phyloP scores from a whole-genome alignment of 163 green algal genomes.

The Trebouxiophyceae sp. region DNA sequence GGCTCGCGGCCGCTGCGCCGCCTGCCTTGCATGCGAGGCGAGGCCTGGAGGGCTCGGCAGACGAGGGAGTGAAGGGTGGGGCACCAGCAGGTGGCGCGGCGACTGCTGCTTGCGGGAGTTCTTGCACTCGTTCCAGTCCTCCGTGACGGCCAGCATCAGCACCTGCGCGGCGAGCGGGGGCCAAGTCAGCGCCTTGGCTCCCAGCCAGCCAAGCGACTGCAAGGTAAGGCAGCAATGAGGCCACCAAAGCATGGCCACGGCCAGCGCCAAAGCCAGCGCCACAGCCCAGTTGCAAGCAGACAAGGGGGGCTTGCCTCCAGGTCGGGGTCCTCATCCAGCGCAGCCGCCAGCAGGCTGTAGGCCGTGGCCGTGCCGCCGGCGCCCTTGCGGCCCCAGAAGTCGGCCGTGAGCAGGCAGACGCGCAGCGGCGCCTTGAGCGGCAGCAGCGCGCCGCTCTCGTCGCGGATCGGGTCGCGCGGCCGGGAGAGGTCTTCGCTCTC shows the following conservation, averaged over 20 bases:
- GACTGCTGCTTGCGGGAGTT: no score
- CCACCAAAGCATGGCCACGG: neutral
- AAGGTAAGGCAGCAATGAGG: neutral
- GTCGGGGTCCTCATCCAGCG: neutral
- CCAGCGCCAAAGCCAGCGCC: neutral
- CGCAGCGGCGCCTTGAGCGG: no score
- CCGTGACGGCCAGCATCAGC: neutral
- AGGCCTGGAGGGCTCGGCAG: no score
- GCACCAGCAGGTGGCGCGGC: no score
- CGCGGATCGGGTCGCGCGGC: no score
- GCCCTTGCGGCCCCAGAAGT: slow-evolving; percentile 16
- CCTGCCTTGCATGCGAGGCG: no score
- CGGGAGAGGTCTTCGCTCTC: no score
- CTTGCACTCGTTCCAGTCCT: neutral
- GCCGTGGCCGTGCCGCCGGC: slow-evolving; percentile 15
- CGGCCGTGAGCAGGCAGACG: slow-evolving; percentile 12
- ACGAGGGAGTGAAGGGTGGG: no score
- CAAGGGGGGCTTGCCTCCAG: neutral
- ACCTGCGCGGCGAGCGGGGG: neutral
- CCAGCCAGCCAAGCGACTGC: neutral
- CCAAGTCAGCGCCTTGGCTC: neutral
- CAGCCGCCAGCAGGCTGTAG: slow-evolving; percentile 14
- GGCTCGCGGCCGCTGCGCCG: no score
- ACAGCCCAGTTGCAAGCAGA: neutral
- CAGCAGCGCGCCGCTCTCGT: no score